phyloP scores from a whole-genome alignment of 1,284 basidiomycete species.

The Puccinia sorghi region DNA sequence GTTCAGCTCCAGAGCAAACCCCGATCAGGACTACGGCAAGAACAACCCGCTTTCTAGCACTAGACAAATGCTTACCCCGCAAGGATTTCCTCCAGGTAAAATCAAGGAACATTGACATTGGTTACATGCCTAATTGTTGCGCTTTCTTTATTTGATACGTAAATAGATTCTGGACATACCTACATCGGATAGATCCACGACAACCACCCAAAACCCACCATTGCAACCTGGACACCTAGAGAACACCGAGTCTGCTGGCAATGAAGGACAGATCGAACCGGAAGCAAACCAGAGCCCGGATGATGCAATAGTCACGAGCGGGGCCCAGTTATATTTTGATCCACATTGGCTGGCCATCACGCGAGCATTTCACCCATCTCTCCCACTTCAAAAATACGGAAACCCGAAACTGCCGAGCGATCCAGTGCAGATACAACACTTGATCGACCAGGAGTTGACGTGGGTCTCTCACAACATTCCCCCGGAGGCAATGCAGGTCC shows the following conservation, averaged over 20 bases:
- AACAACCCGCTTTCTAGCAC: conserved; percentile 78
- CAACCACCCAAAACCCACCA: background rate
- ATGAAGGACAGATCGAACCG: background rate
- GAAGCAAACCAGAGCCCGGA: background rate
- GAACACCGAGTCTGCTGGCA: background rate
- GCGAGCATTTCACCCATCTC: conserved; percentile 76
- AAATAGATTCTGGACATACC: conserved; percentile 34
- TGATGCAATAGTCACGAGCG: background rate
- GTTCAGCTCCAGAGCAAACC: conserved; percentile 57
- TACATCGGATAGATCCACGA: background rate
- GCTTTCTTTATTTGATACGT: background rate
- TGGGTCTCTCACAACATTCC: conserved; percentile 65
- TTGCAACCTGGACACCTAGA: background rate
- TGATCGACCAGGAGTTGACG: conserved; percentile 67
- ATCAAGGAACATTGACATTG: background rate
- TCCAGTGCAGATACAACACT: conserved; percentile 62
- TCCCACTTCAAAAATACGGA: conserved; percentile 64
- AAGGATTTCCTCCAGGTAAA: conserved; percentile 81
- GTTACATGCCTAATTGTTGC: background rate
- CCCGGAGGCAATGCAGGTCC: conserved; percentile 60
- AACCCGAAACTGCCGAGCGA: conserved; percentile 67
- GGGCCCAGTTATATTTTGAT: conserved; percentile 64
- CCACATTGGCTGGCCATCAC: conserved; percentile 92
- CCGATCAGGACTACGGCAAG: conserved; percentile 51
- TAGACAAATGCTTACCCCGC: conserved; percentile 85